Base-by-base conservation (phyloP, 2,329 filamentous ascomycete species). In the Pleomassaria siparia region DNA sequence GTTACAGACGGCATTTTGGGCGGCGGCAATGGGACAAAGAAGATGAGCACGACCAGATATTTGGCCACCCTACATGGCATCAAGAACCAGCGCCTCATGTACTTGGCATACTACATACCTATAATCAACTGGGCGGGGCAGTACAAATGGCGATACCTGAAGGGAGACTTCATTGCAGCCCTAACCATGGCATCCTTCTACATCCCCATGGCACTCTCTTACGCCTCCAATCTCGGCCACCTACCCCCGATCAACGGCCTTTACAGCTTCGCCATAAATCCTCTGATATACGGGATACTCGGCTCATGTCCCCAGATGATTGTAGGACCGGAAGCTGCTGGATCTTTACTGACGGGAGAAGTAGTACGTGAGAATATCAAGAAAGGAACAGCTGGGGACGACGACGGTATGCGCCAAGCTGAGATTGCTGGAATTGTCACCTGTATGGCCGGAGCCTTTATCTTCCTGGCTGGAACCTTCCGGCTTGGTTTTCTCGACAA, bases 181-280 rank as follows among this genome's bases (percentile, higher is more conserved):
- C 70, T 97, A 53, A 97, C 94, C n/a, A 87, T 99, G 76, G 89
- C 92, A n/a, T 96, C 91, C 21, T 94, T 99, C 75, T 99, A 99
- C 70, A 87, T 99, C 29, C 94, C 94, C 43, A 96, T 99, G 91
- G 88, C 91, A 0, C 81, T 99, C 12, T 97, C 94, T 0, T 87
- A 95, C 55, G 91, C 94, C 46, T 85, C 89, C 32, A 97, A 97
- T 65, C 84, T 99, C 33, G 91, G 88, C 5, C 94, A 97, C 67
- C 84, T 96, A 1, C 91, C 92, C 8, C 88, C 94, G 0, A 91
- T 97, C 62, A 92, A 96, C 64, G 94, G 94, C 0, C 80, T 99
- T 3, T 99, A 97, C 73, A 84, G 89, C 13, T 97, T 96, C 67
- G 89, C 95, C 53, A 89, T 97, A 75, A 91, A 91, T 49, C 94